Base-by-base conservation (phyloP, 441 rosid genomes). In the Pelargonium myrrhifolium region DNA sequence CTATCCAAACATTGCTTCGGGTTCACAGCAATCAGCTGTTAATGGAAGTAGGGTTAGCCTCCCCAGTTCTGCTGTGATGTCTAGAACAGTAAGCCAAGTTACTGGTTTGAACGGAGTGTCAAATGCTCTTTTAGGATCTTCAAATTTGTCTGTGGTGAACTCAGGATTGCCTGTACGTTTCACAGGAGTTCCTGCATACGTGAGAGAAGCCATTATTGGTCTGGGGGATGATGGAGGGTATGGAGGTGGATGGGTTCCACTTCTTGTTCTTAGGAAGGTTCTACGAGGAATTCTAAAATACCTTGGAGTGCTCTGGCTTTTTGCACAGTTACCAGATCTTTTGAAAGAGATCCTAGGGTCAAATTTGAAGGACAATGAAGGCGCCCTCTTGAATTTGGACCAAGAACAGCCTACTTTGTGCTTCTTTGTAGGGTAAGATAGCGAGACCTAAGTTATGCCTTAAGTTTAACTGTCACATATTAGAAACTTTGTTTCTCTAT, bases 231-330 rank as follows among this genome's bases (percentile, higher is more conserved):
- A 95, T 87, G 99, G 99, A 73, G 99, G 98, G 58, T 92, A 95
- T 82, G 97, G 97, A 18, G 99, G 98, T 67, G 98, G 97, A 62
- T 95, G 98, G 98, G 99, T 95, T 78, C 99, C 99, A 66, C 95
- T 95, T 82, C 92, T 95, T 66, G 99, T 96, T 67, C 99, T 95
- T 66, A 92, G 92, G 86, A 95, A 90, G 83, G 99, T 92, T 72
- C 73, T 92, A 26, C 86, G 99, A 64, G 98, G 98, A 68, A 90
- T 92, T 61, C 91, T 92, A 24, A 92, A 92, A 77, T 92, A 87
- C 75, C 92, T 92, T 56, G 97, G 97, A 64, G 97, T 89, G 67
- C 84, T 92, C 11, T 92, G 96, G 97, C 80, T 92, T 60, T 89
- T 92, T 75, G 87, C 92, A 3, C 97, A 92, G 79, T 66, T 92